Evolutionary conservation across 1,284 basidiomycete species (phyloP).

Genomic region (Moesziomyces globuligerus): DNA sequence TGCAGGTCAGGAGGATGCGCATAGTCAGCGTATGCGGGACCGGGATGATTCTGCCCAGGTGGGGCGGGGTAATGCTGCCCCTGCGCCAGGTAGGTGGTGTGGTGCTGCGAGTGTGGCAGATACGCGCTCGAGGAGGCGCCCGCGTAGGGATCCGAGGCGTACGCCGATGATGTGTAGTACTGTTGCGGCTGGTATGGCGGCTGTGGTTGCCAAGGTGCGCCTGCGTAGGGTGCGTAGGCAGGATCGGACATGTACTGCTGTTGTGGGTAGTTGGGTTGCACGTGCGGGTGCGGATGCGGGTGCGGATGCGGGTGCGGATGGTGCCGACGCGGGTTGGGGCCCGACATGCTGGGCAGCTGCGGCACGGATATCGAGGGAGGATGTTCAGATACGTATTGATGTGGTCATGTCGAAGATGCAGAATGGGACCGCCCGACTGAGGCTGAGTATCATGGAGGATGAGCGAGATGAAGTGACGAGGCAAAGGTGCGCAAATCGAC

Average conservation of each 20-base stretch:
- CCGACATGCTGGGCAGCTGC: slow-evolving; percentile 27
- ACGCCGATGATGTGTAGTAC: slow-evolving; percentile 19
- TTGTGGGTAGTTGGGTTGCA: neutral
- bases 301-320: too few species aligned
- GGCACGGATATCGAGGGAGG: too few species aligned
- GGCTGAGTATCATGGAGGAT: neutral
- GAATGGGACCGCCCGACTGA: too few species aligned
- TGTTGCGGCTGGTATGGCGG: slow-evolving; percentile 16
- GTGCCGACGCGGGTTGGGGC: slow-evolving; percentile 8
- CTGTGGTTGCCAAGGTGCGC: slow-evolving; percentile 6
- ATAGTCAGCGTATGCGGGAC: neutral
- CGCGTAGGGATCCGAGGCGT: slow-evolving; percentile 9
- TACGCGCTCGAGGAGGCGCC: slow-evolving; percentile 6
- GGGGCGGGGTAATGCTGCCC: slow-evolving; percentile 3
- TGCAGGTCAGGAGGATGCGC: too few species aligned
- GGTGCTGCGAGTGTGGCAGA: slow-evolving; percentile 13
- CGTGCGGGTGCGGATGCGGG: too few species aligned
- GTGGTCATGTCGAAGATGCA: neutral
- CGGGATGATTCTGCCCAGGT: neutral
- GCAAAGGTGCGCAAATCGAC: neutral
- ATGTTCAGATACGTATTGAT: neutral
- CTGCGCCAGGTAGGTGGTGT: neutral
- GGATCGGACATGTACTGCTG: slow-evolving; percentile 18
- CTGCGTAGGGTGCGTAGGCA: slow-evolving; percentile 8
- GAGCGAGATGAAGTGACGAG: neutral